phyloP scores from a whole-genome alignment of 2,329 filamentous ascomycete genomes.

The Monilinia vaccinii-corymbosi region DNA sequence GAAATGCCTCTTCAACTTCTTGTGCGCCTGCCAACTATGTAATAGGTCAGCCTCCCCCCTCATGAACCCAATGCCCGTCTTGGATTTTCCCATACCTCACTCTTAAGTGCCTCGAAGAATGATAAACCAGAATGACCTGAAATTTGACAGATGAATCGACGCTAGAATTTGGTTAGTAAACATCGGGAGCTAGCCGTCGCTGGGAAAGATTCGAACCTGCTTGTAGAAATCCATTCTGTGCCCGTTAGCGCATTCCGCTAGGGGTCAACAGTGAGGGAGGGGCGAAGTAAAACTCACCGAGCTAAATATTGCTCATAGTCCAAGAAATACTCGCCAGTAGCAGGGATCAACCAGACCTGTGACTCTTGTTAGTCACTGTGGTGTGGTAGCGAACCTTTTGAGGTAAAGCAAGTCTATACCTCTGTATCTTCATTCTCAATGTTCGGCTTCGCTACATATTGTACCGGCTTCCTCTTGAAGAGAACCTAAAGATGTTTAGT shows the following conservation, averaged over 20 bases:
- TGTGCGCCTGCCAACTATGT: slow-evolving; percentile 64
- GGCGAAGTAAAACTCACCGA: slow-evolving; percentile 47
- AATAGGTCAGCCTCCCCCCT: slow-evolving; percentile 24
- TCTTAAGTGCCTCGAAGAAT: slow-evolving; percentile 87
- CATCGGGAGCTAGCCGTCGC: neutral
- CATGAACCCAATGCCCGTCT: neutral
- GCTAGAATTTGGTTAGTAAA: slow-evolving; percentile 32
- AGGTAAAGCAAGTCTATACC: slow-evolving; percentile 44
- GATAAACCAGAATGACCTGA: slow-evolving; percentile 85
- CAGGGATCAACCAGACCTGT: slow-evolving; percentile 84
- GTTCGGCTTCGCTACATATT: slow-evolving; percentile 61
- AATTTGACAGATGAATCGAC: slow-evolving; percentile 89
- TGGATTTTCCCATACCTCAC: slow-evolving; percentile 58
- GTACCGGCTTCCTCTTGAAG: slow-evolving; percentile 91
- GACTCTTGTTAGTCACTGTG: slow-evolving; percentile 17
- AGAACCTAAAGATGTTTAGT: slow-evolving; percentile 57
- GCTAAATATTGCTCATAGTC: slow-evolving; percentile 82
- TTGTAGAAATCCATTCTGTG: slow-evolving; percentile 85
- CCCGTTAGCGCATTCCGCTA: slow-evolving; percentile 3
- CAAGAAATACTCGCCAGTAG: slow-evolving; percentile 83
- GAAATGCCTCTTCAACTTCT: slow-evolving; percentile 87
- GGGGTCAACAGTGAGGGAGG: neutral
- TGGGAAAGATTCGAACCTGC: slow-evolving; percentile 48
- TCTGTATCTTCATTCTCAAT: slow-evolving; percentile 76
- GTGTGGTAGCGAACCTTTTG: neutral